Base-by-base conservation (phyloP, 2,329 filamentous ascomycete species). In the Pseudopyricularia cyperi region DNA sequence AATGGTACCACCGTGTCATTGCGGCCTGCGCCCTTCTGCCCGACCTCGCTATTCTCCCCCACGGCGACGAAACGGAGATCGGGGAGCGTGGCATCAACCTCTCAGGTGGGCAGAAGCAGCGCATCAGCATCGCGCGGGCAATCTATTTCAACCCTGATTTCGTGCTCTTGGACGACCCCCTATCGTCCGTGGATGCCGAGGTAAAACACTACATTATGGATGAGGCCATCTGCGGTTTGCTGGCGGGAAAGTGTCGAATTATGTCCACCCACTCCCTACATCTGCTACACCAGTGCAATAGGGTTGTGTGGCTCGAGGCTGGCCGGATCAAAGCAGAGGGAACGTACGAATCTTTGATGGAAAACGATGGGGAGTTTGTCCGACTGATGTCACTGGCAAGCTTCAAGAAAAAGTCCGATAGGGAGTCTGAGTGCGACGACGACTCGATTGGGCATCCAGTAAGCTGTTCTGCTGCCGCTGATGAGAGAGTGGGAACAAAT, bases 241-340 rank as follows among this genome's bases (percentile, higher is more conserved):
- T 97, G 52, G 87, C 86, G 60, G 79, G 91, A 67, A 96, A 96
- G 67, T 93, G 88, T 61, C 79, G 93, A 22, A 85, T 97, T 32
- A 74, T 98, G 30, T 91, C 90, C 1, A 98, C 91, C 0, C 91
- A 98, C 66, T 91, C 97, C 65, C 79, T 97, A 12, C 93, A 94
- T 73, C 90, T 97, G 7, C 77, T 97, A 6, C 89, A 79, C 62
- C 83, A 89, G 32, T 96, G 89, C 60, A 91, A 97, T 63, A 79
- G 91, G 33, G 90, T 97, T 57, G 82, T 97, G 49, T 90, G 89
- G 81, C 90, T 98, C 79, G 86, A 95, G 53, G 81, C 83, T n/a
- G 91, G 91, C 46, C 80, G 75, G 52, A 86, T 97, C 52, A 80
- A 87, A 64, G 88, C 89, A 4, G 74, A 96, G 35, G 90, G 91